phyloP scores from a whole-genome alignment of 1,139 yeast species.

The Magnusiomyces ingens region DNA sequence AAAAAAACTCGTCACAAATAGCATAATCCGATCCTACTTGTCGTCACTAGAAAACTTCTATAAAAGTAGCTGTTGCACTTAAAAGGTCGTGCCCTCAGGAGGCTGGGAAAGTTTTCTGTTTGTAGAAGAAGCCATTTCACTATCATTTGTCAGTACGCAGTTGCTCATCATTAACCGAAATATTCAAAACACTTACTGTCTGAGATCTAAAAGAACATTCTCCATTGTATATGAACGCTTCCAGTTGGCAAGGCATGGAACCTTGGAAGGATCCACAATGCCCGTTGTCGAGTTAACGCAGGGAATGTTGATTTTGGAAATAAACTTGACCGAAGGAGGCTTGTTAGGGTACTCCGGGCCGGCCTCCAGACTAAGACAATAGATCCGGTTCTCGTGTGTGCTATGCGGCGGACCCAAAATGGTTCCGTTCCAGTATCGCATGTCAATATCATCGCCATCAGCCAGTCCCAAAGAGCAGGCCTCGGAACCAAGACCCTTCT shows the following conservation, averaged over 20 bases:
- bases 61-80: conserved; percentile 12
- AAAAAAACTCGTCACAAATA: background rate
- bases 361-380: conserved; percentile 73
- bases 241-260: conserved; percentile 77
- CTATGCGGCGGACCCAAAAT: conserved; percentile 96
- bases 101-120: conserved; percentile 90
- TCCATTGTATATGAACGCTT: conserved; percentile 87
- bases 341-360: conserved; percentile 80
- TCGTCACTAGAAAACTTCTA: background rate
- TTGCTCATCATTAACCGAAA: background rate
- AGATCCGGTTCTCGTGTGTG: conserved; percentile 87
- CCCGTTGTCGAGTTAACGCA: conserved; percentile 72
- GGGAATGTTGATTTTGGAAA: conserved; percentile 82
- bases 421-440: conserved; percentile 95
- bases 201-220: conserved; percentile 74
- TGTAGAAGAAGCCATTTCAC: conserved; percentile 75
- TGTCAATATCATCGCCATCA: conserved; percentile 80
- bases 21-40: no score
- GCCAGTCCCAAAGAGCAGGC: conserved; percentile 90
- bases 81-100: conserved; percentile 73
- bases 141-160: conserved; percentile 8
- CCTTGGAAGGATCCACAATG: conserved; percentile 49
- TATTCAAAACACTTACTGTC: conserved; percentile 41
- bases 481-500: conserved; percentile 95
- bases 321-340: conserved; percentile 77